Evolutionary conservation across 495 filamentous ascomycete genomes (phyloP), one percentile per base, ranked within the genome.

Genomic region (Tuber aestivum): DNA sequence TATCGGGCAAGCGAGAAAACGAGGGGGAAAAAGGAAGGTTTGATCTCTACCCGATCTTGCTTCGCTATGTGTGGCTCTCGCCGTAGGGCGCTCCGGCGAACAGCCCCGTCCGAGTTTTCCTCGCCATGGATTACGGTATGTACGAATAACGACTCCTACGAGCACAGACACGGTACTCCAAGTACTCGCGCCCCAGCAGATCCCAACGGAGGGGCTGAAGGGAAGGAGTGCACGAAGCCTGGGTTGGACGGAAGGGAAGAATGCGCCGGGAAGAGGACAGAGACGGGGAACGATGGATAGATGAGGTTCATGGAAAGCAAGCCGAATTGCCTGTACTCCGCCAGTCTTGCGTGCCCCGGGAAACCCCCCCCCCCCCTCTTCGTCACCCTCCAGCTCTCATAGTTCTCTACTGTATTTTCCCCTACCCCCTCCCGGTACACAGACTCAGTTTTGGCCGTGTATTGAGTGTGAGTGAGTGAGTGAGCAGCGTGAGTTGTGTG

Each of bases 121-220:
- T 76, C 74, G 69, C 77, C 77, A 79, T 79, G 72, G 76, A 79
- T 75, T 78, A 79, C 72, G n/a, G n/a, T 78, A 77, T 78, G 76
- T 78, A 75, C 76, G 78, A 72, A 79, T 79, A 75, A 79, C 78
- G 72, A 78, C 76, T 74, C 76, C 75, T 65, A 42, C 72, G 78
- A 77, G 78, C 78, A 79, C 78, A 77, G 78, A 79, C 78, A 79
- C 78, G 61, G n/a, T 56, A 10, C 48, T n/a, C 48, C 3, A 56
- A 56, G 74, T 71, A 79, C 75, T 79, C 78, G 78, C 45, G 70
- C 76, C 78, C 78, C 75, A 79, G 78, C 70, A 79, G 78, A 79
- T 79, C 78, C 78, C 78, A 79, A 75, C 78, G 72, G 78, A 79
- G 78, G 77, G 77, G 77, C 77, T 78, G 78, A 79, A 79, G 77